Evolutionary conservation across 805 yeast species (phyloP).

Genomic region (Schizosaccharomyces osmophilus): DNA sequence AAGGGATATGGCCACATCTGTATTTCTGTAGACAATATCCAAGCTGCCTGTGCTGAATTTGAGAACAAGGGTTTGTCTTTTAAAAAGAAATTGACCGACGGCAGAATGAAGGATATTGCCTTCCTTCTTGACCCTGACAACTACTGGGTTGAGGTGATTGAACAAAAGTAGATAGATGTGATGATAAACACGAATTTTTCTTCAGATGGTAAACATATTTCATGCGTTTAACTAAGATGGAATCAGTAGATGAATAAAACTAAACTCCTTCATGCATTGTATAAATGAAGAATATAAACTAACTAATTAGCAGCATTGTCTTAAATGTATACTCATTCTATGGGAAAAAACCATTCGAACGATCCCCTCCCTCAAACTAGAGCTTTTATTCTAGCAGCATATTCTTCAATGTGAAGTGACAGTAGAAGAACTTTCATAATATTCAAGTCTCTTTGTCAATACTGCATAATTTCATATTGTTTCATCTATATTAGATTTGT

Average conservation of each 20-base stretch:
- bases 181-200: too few species aligned
- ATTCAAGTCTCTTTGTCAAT: neutral
- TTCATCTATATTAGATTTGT: too few species aligned
- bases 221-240: too few species aligned
- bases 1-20: conserved; percentile 79
- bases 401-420: neutral
- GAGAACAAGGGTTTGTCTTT: conserved; percentile 34
- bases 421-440: neutral
- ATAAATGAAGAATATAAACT: too few species aligned
- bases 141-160: conserved; percentile 79
- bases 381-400: neutral
- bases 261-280: too few species aligned
- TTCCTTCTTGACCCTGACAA: conserved; percentile 89
- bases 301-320: too few species aligned
- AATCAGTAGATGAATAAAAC: too few species aligned
- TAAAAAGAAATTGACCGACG: conserved; percentile 66
- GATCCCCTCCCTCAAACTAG: conserved; percentile 2
- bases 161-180: neutral
- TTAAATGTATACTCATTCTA: neutral
- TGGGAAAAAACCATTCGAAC: neutral
- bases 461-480: neutral
- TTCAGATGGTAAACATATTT: too few species aligned
- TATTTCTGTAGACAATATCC: conserved; percentile 39
- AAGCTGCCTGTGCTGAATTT: conserved; percentile 27
- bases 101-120: conserved; percentile 79